Percentiles rank a stretch among this genome's conserved stretches.
Evolutionary conservation across 805 yeast species (phyloP).

Genomic region (Isabelozyma gotoi): DNA sequence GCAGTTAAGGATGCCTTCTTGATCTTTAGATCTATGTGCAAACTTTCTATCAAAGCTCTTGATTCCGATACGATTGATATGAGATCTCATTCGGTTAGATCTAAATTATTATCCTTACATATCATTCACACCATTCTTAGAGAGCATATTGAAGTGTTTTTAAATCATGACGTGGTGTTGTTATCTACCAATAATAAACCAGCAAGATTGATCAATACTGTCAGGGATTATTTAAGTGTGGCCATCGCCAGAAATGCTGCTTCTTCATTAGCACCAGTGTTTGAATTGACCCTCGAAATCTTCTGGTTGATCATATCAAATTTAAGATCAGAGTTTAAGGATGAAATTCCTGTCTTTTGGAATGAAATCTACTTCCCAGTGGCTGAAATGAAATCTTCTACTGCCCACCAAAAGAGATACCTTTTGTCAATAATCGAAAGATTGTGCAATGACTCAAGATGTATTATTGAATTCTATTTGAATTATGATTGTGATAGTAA

Average conservation of each 20-base stretch:
- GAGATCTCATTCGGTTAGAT: slow-evolving; percentile 90
- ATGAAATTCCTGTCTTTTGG: slow-evolving; percentile 91
- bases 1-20: slow-evolving; percentile 88
- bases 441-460: slow-evolving; percentile 83
- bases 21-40: slow-evolving; percentile 92
- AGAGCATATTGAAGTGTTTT: slow-evolving; percentile 80
- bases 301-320: slow-evolving; percentile 87
- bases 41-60: slow-evolving; percentile 79
- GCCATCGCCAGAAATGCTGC: slow-evolving; percentile 90
- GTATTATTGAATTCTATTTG: slow-evolving; percentile 86
- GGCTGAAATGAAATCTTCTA: slow-evolving; percentile 86
- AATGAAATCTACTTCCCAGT: slow-evolving; percentile 93
- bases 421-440: slow-evolving; percentile 78
- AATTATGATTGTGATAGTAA: slow-evolving; percentile 91
- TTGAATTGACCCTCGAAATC: slow-evolving; percentile 87
- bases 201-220: slow-evolving; percentile 70
- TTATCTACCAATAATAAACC: slow-evolving; percentile 50
- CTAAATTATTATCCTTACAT: slow-evolving; percentile 85
- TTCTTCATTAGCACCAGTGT: slow-evolving; percentile 85
- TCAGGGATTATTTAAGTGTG: slow-evolving; percentile 80
- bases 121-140: slow-evolving; percentile 81
- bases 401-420: slow-evolving; percentile 90
- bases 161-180: slow-evolving; percentile 56
- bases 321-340: slow-evolving; percentile 82
- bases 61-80: slow-evolving; percentile 76